Conservation (phyloP, 1,284 basidiomycete genomes). For the Blastosporella zonata region DNA sequence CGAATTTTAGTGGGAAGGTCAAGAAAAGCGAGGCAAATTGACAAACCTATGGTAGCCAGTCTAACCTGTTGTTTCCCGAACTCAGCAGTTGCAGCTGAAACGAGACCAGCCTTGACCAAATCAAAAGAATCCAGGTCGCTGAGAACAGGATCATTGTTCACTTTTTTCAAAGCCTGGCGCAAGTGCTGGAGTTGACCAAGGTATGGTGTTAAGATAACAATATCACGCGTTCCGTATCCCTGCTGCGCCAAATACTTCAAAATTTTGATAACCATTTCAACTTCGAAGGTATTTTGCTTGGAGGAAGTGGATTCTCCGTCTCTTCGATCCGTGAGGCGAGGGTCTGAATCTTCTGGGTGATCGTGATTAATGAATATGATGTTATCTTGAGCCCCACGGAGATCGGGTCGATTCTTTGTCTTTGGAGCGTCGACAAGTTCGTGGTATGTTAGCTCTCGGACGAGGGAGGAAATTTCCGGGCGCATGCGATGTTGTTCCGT, state of each 20-base stretch:
- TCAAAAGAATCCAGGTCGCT: conserved; percentile 62
- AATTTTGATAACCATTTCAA: conserved; percentile 60
- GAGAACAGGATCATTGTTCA: conserved; percentile 51
- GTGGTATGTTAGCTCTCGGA: conserved; percentile 60
- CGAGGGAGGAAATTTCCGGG: conserved; percentile 60
- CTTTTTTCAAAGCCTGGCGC: conserved; percentile 39
- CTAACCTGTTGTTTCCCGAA: conserved; percentile 43
- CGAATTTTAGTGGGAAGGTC: not conserved
- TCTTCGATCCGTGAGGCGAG: conserved; percentile 36
- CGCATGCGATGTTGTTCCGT: conserved; percentile 64
- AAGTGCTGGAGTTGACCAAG: conserved; percentile 60
- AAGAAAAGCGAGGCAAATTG: not conserved
- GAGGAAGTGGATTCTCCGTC: conserved; percentile 50
- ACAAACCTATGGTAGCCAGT: conserved; percentile 59
- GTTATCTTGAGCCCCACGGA: conserved; percentile 54
- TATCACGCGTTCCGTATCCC: conserved; percentile 55
- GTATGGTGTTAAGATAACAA: conserved; percentile 66
- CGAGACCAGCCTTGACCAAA: conserved; percentile 51
- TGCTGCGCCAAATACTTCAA: conserved; percentile 63
- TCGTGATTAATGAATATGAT: conserved; percentile 59
- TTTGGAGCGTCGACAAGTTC: conserved; percentile 52
- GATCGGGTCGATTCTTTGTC: conserved; percentile 45
- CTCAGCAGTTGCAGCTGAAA: conserved; percentile 35
- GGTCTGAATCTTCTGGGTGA: conserved; percentile 51
- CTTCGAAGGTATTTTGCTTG: conserved; percentile 59